A percentile compares a stretch with the other conserved stretches of the same genome.
These are phyloP conservation scores for Magnaporthales sp. DNA, from an alignment of 2,329 filamentous ascomycete genomes.

Conservation along the genomic window DNA sequence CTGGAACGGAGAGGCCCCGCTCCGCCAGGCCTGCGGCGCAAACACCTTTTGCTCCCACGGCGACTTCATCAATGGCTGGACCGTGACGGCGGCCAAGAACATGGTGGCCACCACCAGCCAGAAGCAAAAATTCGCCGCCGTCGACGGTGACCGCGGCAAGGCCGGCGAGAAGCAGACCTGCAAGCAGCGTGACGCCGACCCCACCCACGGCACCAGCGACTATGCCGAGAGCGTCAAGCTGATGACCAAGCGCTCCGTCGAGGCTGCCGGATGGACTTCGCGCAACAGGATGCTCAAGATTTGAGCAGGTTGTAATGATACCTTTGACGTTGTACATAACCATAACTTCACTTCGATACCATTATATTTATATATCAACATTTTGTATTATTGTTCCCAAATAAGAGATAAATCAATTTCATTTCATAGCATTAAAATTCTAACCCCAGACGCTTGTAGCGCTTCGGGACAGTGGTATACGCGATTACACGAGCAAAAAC, in stretches of 20 bases:
- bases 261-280: neutral
- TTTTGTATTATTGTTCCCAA: neutral
- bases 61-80: slow-evolving; percentile 37
- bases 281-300: slow-evolving; percentile 2
- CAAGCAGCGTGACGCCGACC: slow-evolving; percentile 34
- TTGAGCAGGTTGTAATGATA: neutral
- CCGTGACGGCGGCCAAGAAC: slow-evolving; percentile 26
- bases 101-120: slow-evolving; percentile 24
- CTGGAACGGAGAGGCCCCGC: slow-evolving; percentile 34
- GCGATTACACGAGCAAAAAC: neutral
- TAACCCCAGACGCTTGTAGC: neutral
- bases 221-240: slow-evolving; percentile 35
- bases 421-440: neutral
- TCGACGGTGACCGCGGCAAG: neutral
- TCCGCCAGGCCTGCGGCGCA: slow-evolving; percentile 29
- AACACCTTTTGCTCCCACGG: slow-evolving; percentile 25
- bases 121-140: neutral
- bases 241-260: slow-evolving; percentile 12
- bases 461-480: neutral
- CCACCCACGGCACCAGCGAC: slow-evolving; percentile 23
- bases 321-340: neutral
- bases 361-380: neutral
- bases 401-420: neutral
- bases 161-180: slow-evolving; percentile 28
- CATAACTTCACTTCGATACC: neutral